Conservation (phyloP, 495 filamentous ascomycete genomes). For the Penicillium lividum region DNA sequence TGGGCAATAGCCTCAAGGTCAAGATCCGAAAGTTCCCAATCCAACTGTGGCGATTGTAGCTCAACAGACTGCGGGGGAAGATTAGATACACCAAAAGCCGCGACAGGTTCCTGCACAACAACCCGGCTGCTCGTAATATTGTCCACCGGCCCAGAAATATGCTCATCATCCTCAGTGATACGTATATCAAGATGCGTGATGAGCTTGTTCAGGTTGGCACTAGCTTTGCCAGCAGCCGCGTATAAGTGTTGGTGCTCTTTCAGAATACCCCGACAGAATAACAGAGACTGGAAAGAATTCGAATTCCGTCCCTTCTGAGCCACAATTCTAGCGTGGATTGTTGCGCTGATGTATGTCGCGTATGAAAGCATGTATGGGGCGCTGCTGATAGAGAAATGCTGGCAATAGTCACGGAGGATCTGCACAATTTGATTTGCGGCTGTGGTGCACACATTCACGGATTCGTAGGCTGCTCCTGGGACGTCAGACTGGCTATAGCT, state of each 20-base stretch:
- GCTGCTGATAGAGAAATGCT: constrained; percentile 27
- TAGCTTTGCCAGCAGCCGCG: constrained; percentile 27
- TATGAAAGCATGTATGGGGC: constrained; percentile 39
- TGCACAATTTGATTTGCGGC: constrained; percentile 35
- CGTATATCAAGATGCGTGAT: constrained; percentile 20
- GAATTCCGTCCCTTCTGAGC: constrained; percentile 28
- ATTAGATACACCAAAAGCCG: neutral
- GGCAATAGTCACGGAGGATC: constrained; percentile 31
- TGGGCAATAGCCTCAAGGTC: constrained; percentile 32
- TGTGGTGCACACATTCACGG: constrained; percentile 29
- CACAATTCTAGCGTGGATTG: constrained; percentile 33
- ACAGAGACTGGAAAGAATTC: constrained; percentile 23
- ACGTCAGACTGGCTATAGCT: constrained; percentile 13
- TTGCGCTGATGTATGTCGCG: constrained; percentile 37
- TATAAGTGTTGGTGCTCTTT: constrained; percentile 24
- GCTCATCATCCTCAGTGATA: constrained; percentile 7
- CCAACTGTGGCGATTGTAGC: constrained; percentile 17
- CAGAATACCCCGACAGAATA: constrained; percentile 23
- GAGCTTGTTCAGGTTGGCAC: constrained; percentile 25
- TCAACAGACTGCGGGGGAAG: constrained; percentile 8
- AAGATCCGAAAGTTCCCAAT: constrained; percentile 29
- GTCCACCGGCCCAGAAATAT: neutral
- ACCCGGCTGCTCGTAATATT: neutral
- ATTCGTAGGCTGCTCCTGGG: constrained; percentile 26
- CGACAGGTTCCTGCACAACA: neutral